phyloP scores from a whole-genome alignment of 2,329 filamentous ascomycete genomes.

The Tolypocladium endophyticum region DNA sequence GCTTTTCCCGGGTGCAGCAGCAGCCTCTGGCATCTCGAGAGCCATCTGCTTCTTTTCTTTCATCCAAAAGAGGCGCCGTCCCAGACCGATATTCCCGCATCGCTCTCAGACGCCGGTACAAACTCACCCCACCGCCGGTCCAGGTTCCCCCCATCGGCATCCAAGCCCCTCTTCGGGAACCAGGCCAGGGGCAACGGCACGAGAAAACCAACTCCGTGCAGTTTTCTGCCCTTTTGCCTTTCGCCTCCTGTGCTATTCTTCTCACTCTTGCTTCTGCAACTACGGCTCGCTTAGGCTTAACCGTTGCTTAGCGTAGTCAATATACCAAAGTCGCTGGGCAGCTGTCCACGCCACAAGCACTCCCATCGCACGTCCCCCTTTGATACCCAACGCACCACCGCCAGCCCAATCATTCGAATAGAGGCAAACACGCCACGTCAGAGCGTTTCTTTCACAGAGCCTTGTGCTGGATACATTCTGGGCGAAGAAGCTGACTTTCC shows the following conservation, averaged over 20 bases:
- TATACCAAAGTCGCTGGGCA: not conserved
- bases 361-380: slow-evolving; percentile 1
- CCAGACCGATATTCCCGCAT: not conserved
- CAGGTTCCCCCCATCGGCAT: not conserved
- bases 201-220: not conserved
- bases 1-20: not conserved
- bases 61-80: not conserved
- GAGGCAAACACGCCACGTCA: not conserved
- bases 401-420: slow-evolving; percentile 2
- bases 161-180: not conserved
- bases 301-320: slow-evolving; percentile 4
- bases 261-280: not conserved
- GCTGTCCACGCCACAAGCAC: slow-evolving; percentile 1
- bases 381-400: slow-evolving; percentile 9
- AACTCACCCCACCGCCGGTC: not conserved
- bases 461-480: not conserved
- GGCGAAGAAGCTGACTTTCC: not conserved
- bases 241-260: not conserved
- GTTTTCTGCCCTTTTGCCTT: not conserved
- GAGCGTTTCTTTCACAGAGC: not conserved
- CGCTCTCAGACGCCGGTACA: not conserved
- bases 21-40: not conserved
- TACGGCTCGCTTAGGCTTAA: not conserved
- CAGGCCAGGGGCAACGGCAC: not conserved
- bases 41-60: not conserved